A percentile compares a stretch with the other conserved stretches of the same genome.
phyloP scores from a whole-genome alignment of 129 eudicot genomes.

The Gnaphalium uliginosum region DNA sequence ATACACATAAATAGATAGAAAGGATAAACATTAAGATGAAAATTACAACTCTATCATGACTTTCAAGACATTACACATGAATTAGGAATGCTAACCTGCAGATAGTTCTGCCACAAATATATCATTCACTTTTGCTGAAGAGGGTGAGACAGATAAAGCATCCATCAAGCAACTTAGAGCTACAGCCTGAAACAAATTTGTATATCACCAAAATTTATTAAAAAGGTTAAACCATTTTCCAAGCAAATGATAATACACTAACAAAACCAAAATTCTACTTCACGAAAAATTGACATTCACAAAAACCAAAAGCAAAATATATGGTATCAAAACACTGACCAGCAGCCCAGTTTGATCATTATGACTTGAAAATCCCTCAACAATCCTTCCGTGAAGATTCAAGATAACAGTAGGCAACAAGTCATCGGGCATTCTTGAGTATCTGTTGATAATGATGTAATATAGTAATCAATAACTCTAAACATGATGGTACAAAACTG shows the following conservation, averaged over 20 bases:
- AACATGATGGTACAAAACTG: slow-evolving; percentile 4
- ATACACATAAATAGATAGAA: not conserved
- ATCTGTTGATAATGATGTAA: slow-evolving; percentile 47
- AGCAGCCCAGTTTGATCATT: slow-evolving; percentile 68
- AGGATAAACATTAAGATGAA: not conserved
- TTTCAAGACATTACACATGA: slow-evolving; percentile 1
- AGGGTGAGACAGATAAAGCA: slow-evolving; percentile 76
- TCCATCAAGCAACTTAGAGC: slow-evolving; percentile 74
- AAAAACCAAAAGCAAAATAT: slow-evolving; percentile 5
- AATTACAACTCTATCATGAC: not conserved
- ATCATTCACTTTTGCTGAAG: slow-evolving; percentile 65
- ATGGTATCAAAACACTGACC: slow-evolving; percentile 56
- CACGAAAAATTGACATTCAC: not conserved
- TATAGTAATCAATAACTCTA: slow-evolving; percentile 3
- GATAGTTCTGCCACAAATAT: slow-evolving; percentile 68
- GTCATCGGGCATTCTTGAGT: slow-evolving; percentile 79
- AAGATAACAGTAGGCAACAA: slow-evolving; percentile 64
- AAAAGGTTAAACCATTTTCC: not conserved
- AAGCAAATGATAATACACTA: not conserved
- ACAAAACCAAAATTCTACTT: not conserved
- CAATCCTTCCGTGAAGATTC: slow-evolving; percentile 58
- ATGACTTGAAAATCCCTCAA: slow-evolving; percentile 52
- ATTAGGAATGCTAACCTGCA: slow-evolving; percentile 47
- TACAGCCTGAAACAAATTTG: slow-evolving; percentile 53
- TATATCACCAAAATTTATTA: not conserved